These are phyloP conservation scores for Collariella sp. DNA, from an alignment of 495 filamentous ascomycete genomes.

Conservation along the genomic window DNA sequence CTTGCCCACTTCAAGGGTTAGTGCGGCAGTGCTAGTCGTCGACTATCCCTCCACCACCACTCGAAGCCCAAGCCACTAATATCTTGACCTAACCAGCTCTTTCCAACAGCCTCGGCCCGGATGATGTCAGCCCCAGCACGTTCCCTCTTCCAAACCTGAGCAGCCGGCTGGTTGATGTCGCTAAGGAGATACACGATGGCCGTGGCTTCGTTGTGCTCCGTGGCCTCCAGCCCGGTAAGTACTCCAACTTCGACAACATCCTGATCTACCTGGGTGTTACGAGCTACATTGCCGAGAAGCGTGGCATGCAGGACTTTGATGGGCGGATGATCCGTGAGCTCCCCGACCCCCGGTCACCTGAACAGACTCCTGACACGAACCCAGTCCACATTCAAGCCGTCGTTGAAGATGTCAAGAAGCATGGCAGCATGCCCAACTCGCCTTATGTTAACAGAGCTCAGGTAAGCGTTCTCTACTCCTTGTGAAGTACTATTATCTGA, in stretches of 20 bases:
- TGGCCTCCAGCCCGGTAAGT: slow-evolving; percentile 23
- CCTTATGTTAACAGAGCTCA: slow-evolving; percentile 25
- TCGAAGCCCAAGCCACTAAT: too few relatives aligned
- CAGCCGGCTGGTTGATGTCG: slow-evolving; percentile 9
- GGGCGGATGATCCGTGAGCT: slow-evolving; percentile 24
- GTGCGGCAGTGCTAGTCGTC: not conserved
- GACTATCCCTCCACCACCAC: not conserved
- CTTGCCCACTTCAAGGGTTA: slow-evolving; percentile 22
- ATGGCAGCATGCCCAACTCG: slow-evolving; percentile 28
- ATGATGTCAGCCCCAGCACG: slow-evolving; percentile 17
- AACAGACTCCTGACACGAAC: not conserved
- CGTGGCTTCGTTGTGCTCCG: slow-evolving; percentile 22
- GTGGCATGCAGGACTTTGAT: slow-evolving; percentile 27
- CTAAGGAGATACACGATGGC: slow-evolving; percentile 21
- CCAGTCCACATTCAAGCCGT: slow-evolving; percentile 26
- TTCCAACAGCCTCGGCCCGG: slow-evolving; percentile 13
- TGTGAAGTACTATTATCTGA: too few relatives aligned
- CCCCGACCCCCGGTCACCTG: not conserved
- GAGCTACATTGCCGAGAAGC: slow-evolving; percentile 26
- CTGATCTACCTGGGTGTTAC: slow-evolving; percentile 27
- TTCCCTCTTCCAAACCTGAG: slow-evolving; percentile 21
- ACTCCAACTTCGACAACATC: slow-evolving; percentile 24
- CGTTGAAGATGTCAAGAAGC: slow-evolving; percentile 20
- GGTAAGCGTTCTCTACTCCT: too few relatives aligned
- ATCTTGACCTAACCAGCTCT: slow-evolving; percentile 2